A percentile compares a stretch with the other conserved stretches of the same genome.
Conservation (phyloP, 257 asterid genomes). For the Solanum ossicruentum region DNA sequence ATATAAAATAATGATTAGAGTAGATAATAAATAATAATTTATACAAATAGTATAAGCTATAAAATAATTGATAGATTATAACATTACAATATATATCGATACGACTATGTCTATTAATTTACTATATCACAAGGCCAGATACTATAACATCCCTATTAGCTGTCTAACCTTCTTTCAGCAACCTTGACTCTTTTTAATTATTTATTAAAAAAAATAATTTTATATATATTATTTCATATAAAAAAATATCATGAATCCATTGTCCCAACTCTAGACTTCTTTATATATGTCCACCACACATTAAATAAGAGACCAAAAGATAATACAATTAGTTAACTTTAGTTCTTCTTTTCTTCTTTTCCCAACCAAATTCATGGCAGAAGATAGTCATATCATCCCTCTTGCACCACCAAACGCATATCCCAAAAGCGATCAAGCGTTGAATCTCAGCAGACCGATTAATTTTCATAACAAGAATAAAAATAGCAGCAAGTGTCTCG, state of each 20-base stretch:
- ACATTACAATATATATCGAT: too few species aligned
- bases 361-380: not conserved
- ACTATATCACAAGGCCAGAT: too few species aligned
- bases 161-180: too few species aligned
- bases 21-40: too few species aligned
- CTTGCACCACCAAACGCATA: slow-evolving; percentile 10
- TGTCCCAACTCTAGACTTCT: not conserved
- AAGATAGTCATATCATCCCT: slow-evolving; percentile 8
- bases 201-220: too few species aligned
- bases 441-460: not conserved
- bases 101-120: too few species aligned
- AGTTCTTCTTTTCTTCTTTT: not conserved
- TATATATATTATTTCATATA: too few species aligned
- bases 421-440: not conserved
- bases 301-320: not conserved
- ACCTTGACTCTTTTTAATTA: too few species aligned
- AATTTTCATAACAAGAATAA: not conserved
- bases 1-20: too few species aligned
- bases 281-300: not conserved
- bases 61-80: too few species aligned
- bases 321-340: not conserved
- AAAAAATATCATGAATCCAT: not conserved
- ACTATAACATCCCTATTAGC: too few species aligned
- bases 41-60: too few species aligned
- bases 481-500: slow-evolving; percentile 29